Base-by-base conservation (phyloP, 208 protist genomes). In the Wallacemonas sp. region DNA sequence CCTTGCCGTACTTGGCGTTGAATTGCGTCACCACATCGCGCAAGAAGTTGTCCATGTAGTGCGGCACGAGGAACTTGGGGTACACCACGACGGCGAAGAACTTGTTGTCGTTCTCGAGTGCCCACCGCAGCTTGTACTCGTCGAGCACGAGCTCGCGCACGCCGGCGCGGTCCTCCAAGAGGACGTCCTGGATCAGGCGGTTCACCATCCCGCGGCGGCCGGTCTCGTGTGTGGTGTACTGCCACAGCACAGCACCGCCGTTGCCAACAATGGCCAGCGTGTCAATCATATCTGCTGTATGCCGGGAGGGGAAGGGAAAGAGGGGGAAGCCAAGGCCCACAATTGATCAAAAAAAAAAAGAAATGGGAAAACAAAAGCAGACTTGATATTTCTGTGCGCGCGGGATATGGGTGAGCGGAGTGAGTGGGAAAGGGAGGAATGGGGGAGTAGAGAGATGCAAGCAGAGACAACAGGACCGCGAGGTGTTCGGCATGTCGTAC, bases 1-100 rank as follows among this genome's bases (percentile, higher is more conserved):
- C 29, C 30, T 72, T 77, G 36, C 78, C 77, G 61, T 81, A 88
- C 54, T 87, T 84, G 39, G 68, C 74, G 12, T 74, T 55, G 72
- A 98, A 98, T 19, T 62, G 69, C 19, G 72, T 34, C 34, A 87
- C 87, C 12, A 98, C 72, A 12, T 86, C 73, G 43, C 76, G 60
- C 57, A 99, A 70, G 61, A 99, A 88, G 16, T 75, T 75, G 24
- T 95, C 81, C 36, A 98, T 90, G 69, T 96, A 97, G 8, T 79
- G 74, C 26, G 93, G 75, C 33, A 81, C 74, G 30, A 98, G 61
- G 30, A 98, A 87, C 65, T 97, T 96, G 24, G 96, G 87, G 70
- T 94, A 97, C 16, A 98, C 85, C 12, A 73, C 93, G 29, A 98
- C 83, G 41, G 97, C 97, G 39, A 98, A 92, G 29, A 99, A 88